Evolutionary conservation across 140 eudicot genomes (phyloP).

Genomic region (Erigeron philadelphicus): DNA sequence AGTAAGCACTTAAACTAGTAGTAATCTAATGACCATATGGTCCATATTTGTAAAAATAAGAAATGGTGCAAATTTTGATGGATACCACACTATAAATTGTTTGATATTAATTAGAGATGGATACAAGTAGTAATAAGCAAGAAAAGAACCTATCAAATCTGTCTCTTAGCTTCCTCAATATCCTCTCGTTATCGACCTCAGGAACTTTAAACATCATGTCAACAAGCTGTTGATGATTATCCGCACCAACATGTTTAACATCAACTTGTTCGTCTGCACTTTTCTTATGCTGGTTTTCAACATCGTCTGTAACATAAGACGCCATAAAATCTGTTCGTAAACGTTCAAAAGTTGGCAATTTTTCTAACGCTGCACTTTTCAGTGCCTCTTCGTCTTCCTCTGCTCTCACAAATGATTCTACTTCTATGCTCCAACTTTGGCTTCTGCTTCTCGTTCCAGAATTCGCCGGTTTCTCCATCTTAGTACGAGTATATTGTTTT

Average conservation of each 20-base stretch:
- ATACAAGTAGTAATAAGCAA: neutral
- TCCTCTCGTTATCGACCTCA: slow-evolving; percentile 28
- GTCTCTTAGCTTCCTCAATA: slow-evolving; percentile 27
- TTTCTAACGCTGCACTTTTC: slow-evolving; percentile 22
- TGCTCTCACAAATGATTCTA: slow-evolving; percentile 16
- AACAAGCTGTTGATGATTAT: slow-evolving; percentile 27
- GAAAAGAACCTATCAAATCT: slow-evolving; percentile 27
- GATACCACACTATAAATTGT: neutral
- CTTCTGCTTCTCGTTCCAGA: slow-evolving; percentile 18
- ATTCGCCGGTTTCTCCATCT: slow-evolving; percentile 8
- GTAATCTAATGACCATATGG: no score
- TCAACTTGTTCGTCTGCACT: slow-evolving; percentile 25
- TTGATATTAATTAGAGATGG: neutral
- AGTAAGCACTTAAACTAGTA: no score
- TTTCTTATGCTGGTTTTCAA: slow-evolving; percentile 26
- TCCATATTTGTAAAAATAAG: no score
- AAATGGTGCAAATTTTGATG: no score
- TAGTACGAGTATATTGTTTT: slow-evolving; percentile 11
- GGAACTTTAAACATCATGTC: slow-evolving; percentile 26
- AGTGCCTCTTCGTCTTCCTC: slow-evolving; percentile 20
- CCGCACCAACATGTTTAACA: slow-evolving; percentile 21
- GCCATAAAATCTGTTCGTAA: slow-evolving; percentile 23
- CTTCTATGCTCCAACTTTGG: slow-evolving; percentile 29
- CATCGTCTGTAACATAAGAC: slow-evolving; percentile 17
- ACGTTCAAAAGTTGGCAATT: slow-evolving; percentile 32